Percentiles rank a stretch among this genome's conserved stretches.
phyloP scores from a whole-genome alignment of 2,329 filamentous ascomycete species.

The Microdochium trichocladiopsis region DNA sequence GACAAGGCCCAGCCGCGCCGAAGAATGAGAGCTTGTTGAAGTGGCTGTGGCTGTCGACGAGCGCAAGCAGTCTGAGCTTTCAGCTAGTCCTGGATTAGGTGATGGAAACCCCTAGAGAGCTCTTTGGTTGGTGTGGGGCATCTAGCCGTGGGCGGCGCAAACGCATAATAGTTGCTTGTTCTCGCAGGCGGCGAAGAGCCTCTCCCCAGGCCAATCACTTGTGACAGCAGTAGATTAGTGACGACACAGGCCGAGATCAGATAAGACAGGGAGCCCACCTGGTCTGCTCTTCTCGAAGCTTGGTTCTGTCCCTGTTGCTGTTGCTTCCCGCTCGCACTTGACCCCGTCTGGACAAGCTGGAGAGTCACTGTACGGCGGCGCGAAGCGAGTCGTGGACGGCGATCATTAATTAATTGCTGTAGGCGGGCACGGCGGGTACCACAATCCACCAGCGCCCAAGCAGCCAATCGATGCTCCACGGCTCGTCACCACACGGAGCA shows the following conservation, averaged over 20 bases:
- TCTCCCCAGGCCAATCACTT: too few relatives aligned
- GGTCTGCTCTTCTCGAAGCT: not conserved
- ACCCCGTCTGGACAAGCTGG: not conserved
- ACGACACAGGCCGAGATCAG: too few relatives aligned
- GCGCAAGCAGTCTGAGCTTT: not conserved
- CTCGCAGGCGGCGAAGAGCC: not conserved
- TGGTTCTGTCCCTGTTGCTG: not conserved
- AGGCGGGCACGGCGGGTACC: not conserved
- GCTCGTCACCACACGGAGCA: not conserved
- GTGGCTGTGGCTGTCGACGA: not conserved
- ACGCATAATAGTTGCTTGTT: not conserved
- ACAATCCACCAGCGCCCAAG: not conserved
- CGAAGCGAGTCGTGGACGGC: not conserved
- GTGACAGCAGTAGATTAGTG: too few relatives aligned
- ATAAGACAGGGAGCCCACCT: too few relatives aligned
- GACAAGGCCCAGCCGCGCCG: not conserved
- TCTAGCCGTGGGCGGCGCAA: not conserved
- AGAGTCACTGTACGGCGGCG: not conserved
- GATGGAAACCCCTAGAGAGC: not conserved
- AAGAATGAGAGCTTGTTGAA: not conserved
- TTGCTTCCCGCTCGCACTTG: not conserved
- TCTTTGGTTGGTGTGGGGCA: not conserved
- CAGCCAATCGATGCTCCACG: not conserved
- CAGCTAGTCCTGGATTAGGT: not conserved
- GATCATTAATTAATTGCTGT: not conserved